Percentiles rank a stretch among this genome's conserved stretches.
Conservation (phyloP, 2,329 filamentous ascomycete genomes). For the Paraphaeosphaeria sporulosa region DNA sequence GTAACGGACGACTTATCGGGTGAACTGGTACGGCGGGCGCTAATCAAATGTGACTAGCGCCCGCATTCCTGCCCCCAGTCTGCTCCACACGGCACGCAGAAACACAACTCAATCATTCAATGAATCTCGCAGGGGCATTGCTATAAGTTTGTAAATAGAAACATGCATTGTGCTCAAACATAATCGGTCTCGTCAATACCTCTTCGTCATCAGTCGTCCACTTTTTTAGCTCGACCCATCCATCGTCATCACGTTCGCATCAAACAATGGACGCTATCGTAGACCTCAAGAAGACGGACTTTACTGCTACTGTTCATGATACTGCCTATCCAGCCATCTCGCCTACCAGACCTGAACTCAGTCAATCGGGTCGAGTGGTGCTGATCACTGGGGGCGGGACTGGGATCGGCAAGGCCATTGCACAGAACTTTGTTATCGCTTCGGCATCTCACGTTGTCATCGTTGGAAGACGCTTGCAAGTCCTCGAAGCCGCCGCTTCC, state of each 20-base stretch:
- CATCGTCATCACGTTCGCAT: neutral
- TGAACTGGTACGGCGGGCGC: slow-evolving; percentile 8
- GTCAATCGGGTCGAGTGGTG: slow-evolving; percentile 26
- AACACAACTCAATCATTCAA: neutral
- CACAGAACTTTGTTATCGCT: slow-evolving; percentile 53
- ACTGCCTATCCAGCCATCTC: slow-evolving; percentile 37
- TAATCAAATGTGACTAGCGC: slow-evolving; percentile 16
- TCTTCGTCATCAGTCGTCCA: neutral
- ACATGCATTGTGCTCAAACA: too few species aligned
- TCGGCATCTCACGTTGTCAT: slow-evolving; percentile 54
- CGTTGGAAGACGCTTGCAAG: slow-evolving; percentile 46
- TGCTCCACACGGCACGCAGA: neutral
- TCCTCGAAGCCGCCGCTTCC: slow-evolving; percentile 9
- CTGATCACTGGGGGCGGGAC: slow-evolving; percentile 52
- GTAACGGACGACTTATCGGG: slow-evolving; percentile 1
- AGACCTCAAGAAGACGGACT: slow-evolving; percentile 7
- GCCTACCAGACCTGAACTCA: slow-evolving; percentile 35
- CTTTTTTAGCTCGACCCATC: neutral
- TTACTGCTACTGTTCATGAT: slow-evolving; percentile 23
- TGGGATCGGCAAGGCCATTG: slow-evolving; percentile 56
- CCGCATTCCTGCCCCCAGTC: slow-evolving; percentile 5
- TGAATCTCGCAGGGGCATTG: neutral
- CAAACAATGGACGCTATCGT: neutral
- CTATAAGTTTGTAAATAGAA: neutral
- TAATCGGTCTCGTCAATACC: too few species aligned